Evolutionary conservation across 768 basidiomycete genomes (phyloP).

Genomic region (Chiua virens): DNA sequence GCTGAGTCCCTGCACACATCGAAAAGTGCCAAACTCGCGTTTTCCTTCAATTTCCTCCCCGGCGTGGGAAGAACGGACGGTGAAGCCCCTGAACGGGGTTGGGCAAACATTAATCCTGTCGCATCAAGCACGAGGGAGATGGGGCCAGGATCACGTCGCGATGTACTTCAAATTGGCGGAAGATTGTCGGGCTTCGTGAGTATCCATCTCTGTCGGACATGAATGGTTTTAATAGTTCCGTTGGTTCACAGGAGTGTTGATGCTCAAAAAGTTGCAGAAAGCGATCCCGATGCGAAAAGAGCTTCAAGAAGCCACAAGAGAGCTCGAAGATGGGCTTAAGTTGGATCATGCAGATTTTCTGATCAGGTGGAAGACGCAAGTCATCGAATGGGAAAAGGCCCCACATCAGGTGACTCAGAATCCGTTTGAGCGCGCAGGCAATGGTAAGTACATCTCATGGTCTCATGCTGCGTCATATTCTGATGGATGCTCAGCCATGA

Average conservation of each 20-base stretch:
- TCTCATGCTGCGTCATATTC: no score
- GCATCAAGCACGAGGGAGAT: slow-evolving; percentile 37
- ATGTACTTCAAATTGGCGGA: no score
- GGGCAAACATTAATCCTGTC: slow-evolving; percentile 35
- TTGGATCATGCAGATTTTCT: no score
- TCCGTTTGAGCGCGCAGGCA: neutral
- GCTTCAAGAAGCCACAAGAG: no score
- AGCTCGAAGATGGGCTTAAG: no score
- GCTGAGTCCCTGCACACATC: neutral
- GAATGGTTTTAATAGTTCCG: no score
- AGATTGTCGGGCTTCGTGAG: no score
- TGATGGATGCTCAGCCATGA: neutral
- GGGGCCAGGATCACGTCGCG: slow-evolving; percentile 31
- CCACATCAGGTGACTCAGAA: neutral
- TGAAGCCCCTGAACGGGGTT: slow-evolving; percentile 37
- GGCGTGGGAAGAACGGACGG: slow-evolving; percentile 6
- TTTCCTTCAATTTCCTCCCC: neutral
- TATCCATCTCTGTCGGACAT: no score
- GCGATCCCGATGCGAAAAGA: neutral
- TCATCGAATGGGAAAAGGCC: neutral
- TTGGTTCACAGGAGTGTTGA: no score
- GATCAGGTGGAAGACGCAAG: neutral
- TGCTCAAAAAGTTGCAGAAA: neutral
- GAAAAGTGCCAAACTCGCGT: neutral
- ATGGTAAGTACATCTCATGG: no score